Percentiles rank a stretch among this genome's conserved stretches.
These are phyloP conservation scores for Coniochaeta sp. DNA, from an alignment of 2,329 filamentous ascomycete species.

Conservation along the genomic window DNA sequence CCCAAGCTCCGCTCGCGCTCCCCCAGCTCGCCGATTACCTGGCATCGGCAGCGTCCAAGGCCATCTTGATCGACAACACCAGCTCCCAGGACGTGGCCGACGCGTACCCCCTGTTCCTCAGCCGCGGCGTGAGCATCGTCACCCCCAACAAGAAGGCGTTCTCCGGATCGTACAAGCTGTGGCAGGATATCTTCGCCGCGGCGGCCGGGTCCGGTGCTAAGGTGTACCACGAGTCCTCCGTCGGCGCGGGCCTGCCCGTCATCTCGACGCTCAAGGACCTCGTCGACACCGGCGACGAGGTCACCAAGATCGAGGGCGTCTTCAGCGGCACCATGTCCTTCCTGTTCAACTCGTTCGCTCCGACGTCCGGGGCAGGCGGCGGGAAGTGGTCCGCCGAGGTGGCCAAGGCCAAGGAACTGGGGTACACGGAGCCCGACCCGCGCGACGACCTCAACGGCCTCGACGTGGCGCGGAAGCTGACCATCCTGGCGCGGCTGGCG, in stretches of 20 bases:
- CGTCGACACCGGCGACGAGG: conserved; percentile 86
- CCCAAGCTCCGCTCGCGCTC: conserved; percentile 58
- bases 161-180: conserved; percentile 71
- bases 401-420: conserved; percentile 82
- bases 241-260: conserved; percentile 87
- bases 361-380: conserved; percentile 64
- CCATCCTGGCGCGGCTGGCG: conserved; percentile 81
- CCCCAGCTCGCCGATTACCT: conserved; percentile 72
- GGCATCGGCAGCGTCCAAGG: conserved; percentile 66
- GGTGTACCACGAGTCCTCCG: conserved; percentile 91
- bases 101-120: conserved; percentile 73
- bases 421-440: conserved; percentile 86
- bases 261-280: conserved; percentile 91
- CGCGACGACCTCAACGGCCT: conserved; percentile 81
- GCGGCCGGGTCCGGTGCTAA: conserved; percentile 66
- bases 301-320: conserved; percentile 90
- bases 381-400: conserved; percentile 90
- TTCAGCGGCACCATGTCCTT: conserved; percentile 98
- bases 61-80: conserved; percentile 91
- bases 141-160: conserved; percentile 99
- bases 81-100: conserved; percentile 81
- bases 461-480: conserved; percentile 91
- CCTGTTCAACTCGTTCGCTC: conserved; percentile 95
- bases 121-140: conserved; percentile 79
- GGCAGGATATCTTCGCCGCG: conserved; percentile 78